Conservation (phyloP, 352 stramenopile species). For the Plasmopara muralis region DNA sequence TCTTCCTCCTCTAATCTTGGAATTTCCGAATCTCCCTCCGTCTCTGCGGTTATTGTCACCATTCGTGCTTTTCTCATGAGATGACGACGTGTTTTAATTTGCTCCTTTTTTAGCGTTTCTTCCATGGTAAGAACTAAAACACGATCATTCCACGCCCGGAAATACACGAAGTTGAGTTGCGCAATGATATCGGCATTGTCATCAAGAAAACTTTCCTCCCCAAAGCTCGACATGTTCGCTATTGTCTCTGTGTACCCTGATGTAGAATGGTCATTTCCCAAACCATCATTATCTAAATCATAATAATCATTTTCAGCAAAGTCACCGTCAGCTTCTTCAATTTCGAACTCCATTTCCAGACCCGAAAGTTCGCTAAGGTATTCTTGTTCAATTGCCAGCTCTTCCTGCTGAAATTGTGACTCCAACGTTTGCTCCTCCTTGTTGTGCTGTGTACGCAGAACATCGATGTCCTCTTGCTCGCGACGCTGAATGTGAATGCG, state of each 20-base stretch:
- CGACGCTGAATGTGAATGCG: constrained; percentile 17
- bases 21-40: neutral
- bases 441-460: constrained; percentile 22
- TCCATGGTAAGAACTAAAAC: constrained; percentile 21
- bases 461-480: constrained; percentile 19
- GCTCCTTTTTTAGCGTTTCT: constrained; percentile 26
- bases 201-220: constrained; percentile 1
- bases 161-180: constrained; percentile 29
- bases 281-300: constrained; percentile 3
- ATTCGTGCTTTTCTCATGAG: constrained; percentile 10
- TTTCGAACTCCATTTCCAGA: constrained; percentile 47
- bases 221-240: neutral
- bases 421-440: constrained; percentile 30
- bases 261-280: constrained; percentile 5
- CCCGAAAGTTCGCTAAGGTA: constrained; percentile 42
- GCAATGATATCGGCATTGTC: constrained; percentile 32
- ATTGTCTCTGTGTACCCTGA: neutral
- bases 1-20: neutral
- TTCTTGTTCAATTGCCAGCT: constrained; percentile 45
- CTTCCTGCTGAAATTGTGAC: constrained; percentile 36
- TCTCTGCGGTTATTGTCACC: neutral
- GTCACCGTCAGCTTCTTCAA: constrained; percentile 19
- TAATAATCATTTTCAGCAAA: constrained; percentile 20
- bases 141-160: constrained; percentile 26
- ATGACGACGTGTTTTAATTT: constrained; percentile 23